phyloP scores from a whole-genome alignment of 2,329 filamentous ascomycete genomes.

The Colletotrichum sp. region DNA sequence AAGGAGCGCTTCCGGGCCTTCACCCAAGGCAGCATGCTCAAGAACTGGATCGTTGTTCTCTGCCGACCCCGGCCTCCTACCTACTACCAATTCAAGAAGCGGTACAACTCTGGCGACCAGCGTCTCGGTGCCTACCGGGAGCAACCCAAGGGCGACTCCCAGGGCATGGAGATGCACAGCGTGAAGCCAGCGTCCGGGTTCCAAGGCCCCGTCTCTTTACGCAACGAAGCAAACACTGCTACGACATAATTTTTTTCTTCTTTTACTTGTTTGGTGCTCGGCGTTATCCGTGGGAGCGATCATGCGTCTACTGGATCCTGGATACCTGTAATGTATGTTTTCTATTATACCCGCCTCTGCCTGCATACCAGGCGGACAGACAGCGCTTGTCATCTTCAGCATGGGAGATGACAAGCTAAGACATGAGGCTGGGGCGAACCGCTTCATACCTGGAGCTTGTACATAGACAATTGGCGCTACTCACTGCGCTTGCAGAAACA shows the following conservation, averaged over 20 bases:
- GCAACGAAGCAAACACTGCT: slow-evolving; percentile 30
- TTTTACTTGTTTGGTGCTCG: not conserved
- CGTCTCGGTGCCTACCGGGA: slow-evolving; percentile 65
- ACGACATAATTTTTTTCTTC: slow-evolving; percentile 8
- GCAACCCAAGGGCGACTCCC: slow-evolving; percentile 49
- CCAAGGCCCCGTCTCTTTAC: slow-evolving; percentile 57
- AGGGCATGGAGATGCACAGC: slow-evolving; percentile 76
- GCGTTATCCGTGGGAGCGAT: slow-evolving; percentile 15
- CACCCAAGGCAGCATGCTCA: slow-evolving; percentile 74
- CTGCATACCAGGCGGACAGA: not conserved
- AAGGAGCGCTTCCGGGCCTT: slow-evolving; percentile 92
- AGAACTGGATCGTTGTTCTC: slow-evolving; percentile 83
- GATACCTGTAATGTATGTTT: slow-evolving; percentile 24
- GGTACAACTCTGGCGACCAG: slow-evolving; percentile 82
- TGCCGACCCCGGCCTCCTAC: slow-evolving; percentile 84
- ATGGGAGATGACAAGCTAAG: not conserved
- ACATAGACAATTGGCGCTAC: not conserved
- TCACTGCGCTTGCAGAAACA: not conserved
- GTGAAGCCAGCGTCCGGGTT: slow-evolving; percentile 56
- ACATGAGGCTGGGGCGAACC: not conserved
- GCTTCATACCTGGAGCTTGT: not conserved
- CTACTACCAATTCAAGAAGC: slow-evolving; percentile 84
- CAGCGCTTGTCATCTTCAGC: not conserved
- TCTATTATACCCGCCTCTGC: slow-evolving; percentile 19
- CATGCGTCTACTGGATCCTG: slow-evolving; percentile 11